Evolutionary conservation across 140 eudicot genomes (phyloP), one percentile per base, ranked within the genome.

Genomic region (Stevia rebaudiana): DNA sequence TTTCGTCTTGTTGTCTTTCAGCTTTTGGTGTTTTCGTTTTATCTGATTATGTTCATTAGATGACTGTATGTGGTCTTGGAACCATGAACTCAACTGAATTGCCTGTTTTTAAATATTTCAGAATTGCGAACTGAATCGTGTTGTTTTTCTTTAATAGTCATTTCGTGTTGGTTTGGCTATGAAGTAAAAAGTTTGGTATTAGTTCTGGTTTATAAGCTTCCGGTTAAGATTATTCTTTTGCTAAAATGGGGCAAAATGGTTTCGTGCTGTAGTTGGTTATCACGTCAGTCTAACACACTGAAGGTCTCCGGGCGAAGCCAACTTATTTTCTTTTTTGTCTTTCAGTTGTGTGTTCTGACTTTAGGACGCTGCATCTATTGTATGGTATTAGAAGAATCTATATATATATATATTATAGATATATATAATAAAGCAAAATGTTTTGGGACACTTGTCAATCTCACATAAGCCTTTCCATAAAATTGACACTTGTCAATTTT

Each of bases 291-390:
- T 84, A 80, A 84, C 86, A 84, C 86, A 78, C 86, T 78, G 80
- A 84, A 81, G 86, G 90, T 84, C 90, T 73, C 82, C 76, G 90
- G 86, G 86, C 82, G 84, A 84, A 67, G 90, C 86, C 86, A 80
- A 16, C n/a, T 17, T 6, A 0, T 17, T 7, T 17, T 8, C 5
- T 28, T 28, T 28, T 2, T 28, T 28, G 2, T 28, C 5, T n/a
- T n/a, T n/a, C n/a, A n/a, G n/a, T n/a, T n/a, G n/a, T n/a, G n/a
- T n/a, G n/a, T n/a, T n/a, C n/a, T n/a, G n/a, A n/a, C n/a, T n/a
- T n/a, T n/a, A n/a, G n/a, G n/a, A n/a, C n/a, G n/a, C n/a, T n/a
- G n/a, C n/a, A n/a, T n/a, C n/a, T n/a, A n/a, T n/a, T n/a, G n/a
- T n/a, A n/a, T n/a, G n/a, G n/a, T n/a, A n/a, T n/a, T n/a, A n/a